Evolutionary conservation across 768 basidiomycete species (phyloP), one percentile per base, ranked within the genome.

Genomic region (Leccinum longicurvipes): DNA sequence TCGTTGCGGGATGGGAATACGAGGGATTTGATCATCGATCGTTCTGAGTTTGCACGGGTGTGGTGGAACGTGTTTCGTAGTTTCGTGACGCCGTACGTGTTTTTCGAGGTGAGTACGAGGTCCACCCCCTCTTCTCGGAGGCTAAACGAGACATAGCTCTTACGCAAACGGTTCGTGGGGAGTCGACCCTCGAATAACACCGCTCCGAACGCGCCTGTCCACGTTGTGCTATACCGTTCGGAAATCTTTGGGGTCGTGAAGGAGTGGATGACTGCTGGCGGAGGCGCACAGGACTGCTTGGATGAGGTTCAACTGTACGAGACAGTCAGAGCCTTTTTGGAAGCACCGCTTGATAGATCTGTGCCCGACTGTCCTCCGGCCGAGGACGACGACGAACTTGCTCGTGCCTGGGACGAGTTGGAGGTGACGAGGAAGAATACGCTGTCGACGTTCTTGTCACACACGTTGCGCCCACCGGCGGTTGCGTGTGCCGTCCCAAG

Each of bases 61-160:
- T 93, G 91, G 89, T 93, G 91, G 89, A 85, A 80, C 58, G 82
- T 83, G 19, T 93, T 89, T 66, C 78, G 91, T 41, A 90, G 87
- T 63, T 91, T 93, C 60, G 82, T 93, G 9, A 85, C 87, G 0
- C 91, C 91, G 0, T 69, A 87, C 8, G 87, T 87, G 2, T 89
- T 93, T 63, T 92, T 93, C 67, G 90, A 93, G 84, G 91, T 91
- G 63, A 47, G 80, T 54, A 47, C 46, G 42, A 19, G 7, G 25
- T 3, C 47, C 28, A 2, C 27, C 4, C 7, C 2, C 15, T 21
- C 49, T 47, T 46, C 5, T 10, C 0, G 12, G 19, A 3, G 19
- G 17, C 64, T 64, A 12, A 39, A 68, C 17, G 24, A 10, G 9
- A 27, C 3, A 3, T 62, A 93, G 90, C 77, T 91, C 14, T 72